phyloP scores from a whole-genome alignment of 2,329 filamentous ascomycete genomes.

The Colletotrichum costaricense region DNA sequence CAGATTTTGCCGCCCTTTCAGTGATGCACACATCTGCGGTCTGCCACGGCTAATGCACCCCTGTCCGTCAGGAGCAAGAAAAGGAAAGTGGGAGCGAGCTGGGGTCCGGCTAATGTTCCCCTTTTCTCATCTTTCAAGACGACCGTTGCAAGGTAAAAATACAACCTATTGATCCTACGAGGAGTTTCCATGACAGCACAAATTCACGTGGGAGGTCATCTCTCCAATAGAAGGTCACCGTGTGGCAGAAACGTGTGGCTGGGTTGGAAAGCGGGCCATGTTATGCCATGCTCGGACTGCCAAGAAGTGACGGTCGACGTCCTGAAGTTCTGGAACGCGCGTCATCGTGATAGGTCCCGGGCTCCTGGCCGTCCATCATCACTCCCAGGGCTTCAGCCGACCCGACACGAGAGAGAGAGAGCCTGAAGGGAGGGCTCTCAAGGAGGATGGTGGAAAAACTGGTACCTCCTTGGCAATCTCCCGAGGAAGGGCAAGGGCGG shows the following conservation, averaged over 20 bases:
- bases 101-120: conserved; percentile 6
- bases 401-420: not conserved
- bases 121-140: not conserved
- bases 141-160: not conserved
- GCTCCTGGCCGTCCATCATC: not conserved
- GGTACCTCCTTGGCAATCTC: conserved; percentile 18
- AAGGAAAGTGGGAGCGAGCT: conserved; percentile 14
- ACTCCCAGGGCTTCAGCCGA: not conserved
- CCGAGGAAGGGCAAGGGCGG: not conserved
- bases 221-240: not conserved
- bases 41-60: no score
- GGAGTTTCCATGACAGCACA: not conserved
- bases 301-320: conserved; percentile 6
- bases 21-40: no score
- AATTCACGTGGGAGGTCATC: not conserved
- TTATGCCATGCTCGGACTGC: conserved; percentile 11
- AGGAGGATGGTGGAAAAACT: not conserved
- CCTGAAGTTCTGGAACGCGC: conserved; percentile 24
- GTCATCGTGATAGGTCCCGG: not conserved
- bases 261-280: not conserved
- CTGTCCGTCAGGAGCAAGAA: not conserved
- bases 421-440: no score
- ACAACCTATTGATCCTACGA: not conserved
- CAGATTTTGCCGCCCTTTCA: no score
- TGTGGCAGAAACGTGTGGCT: conserved; percentile 3